These are phyloP conservation scores for Primulina tabacum DNA, from an alignment of 257 asterid species.

Conservation along the genomic window DNA sequence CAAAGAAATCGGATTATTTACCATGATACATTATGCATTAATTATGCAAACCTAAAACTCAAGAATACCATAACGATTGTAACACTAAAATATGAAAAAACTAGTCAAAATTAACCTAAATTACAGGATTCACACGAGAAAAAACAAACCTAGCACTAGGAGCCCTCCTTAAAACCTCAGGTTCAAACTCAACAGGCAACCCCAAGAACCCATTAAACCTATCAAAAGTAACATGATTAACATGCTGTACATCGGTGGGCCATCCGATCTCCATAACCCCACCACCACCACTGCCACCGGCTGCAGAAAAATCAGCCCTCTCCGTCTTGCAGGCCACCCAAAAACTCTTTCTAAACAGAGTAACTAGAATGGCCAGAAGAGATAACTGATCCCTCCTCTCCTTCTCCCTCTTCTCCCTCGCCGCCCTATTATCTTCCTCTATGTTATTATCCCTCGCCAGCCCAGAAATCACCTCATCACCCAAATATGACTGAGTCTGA, in stretches of 20 bases:
- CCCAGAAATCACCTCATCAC: slow-evolving; percentile 34
- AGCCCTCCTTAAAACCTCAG: slow-evolving; percentile 86
- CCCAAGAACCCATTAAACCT: slow-evolving; percentile 97
- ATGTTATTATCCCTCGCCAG: slow-evolving; percentile 33
- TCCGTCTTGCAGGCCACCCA: slow-evolving; percentile 75
- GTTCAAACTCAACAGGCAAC: slow-evolving; percentile 96
- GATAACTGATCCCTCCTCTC: slow-evolving; percentile 77
- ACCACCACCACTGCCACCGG: slow-evolving; percentile 22
- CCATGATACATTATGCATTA: neutral
- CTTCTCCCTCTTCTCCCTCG: slow-evolving; percentile 54
- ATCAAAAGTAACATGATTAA: slow-evolving; percentile 94
- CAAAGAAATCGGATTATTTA: neutral
- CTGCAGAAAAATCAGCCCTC: slow-evolving; percentile 41
- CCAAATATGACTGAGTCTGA: slow-evolving; percentile 42
- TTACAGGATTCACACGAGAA: slow-evolving; percentile 3
- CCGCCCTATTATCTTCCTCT: slow-evolving; percentile 46
- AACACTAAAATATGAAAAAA: slow-evolving; percentile 16
- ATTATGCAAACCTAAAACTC: slow-evolving; percentile 18
- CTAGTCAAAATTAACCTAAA: neutral
- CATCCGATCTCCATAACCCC: slow-evolving; percentile 91
- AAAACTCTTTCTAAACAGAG: slow-evolving; percentile 82
- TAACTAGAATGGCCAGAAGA: slow-evolving; percentile 68
- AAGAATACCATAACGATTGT: slow-evolving; percentile 6
- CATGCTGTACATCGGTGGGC: slow-evolving; percentile 96
- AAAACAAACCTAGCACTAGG: slow-evolving; percentile 87